Evolutionary conservation across 176 grass and related monocot species (phyloP), one percentile per base, ranked within the genome.

Genomic region (Alopecurus myosuroides): DNA sequence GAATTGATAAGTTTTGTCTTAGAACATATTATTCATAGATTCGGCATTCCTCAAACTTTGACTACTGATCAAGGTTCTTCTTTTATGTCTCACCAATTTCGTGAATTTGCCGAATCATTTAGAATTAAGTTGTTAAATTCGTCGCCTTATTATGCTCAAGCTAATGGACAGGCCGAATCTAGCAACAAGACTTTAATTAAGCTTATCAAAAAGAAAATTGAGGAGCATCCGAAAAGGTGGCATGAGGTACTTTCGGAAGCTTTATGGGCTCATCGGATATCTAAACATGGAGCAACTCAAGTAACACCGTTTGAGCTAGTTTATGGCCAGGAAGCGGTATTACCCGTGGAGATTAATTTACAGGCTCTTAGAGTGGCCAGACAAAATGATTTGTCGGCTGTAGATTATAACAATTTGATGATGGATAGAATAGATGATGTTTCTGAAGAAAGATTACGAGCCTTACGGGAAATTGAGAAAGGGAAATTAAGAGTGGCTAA

Each of bases 181-280:
- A 64, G 25, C 13, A 67, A 67, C 37, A 77, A 56, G 39, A 77
- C 50, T 15, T 77, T 79, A 1, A 79, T 79, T 29, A 79, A 61
- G 77, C n/a, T 63, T 45, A 45, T 63, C 31, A 79, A 79, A 18
- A 79, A 77, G 20, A 62, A 79, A 19, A 34, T 80, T 9, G 40
- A 80, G 17, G 58, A 80, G 1, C 40, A 80, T 33, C 60, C 42
- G 11, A 80, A 17, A 35, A 65, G 41, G 29, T 80, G 78, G 78
- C 78, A 80, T 80, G 78, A 80, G 4, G 58, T 80, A 1, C 60
- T 66, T 53, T 81, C 30, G 10, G 79, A 81, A 52, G 79, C 79
- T 35, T 69, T 81, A 36, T 81, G 78, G 78, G 78, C 78, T 81
- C 62, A 81, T 81, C 60, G 60, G 42, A 80, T 80, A 33, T 46